Base-by-base conservation (phyloP, 768 basidiomycete genomes). In the Boletellus ananas region DNA sequence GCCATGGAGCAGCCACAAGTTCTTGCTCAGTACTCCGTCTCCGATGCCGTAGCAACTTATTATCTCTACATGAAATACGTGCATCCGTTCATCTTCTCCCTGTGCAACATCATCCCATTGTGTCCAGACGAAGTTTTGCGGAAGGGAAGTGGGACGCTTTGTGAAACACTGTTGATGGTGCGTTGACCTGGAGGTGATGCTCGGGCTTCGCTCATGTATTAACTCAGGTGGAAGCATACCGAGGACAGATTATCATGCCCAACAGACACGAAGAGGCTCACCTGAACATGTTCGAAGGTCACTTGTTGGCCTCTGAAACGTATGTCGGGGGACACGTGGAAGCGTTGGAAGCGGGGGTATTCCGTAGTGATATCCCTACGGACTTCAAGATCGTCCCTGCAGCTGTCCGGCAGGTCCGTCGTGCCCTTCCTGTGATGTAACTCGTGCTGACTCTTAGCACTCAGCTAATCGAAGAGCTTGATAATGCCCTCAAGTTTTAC, bases 11-110 rank as follows among this genome's bases (percentile, higher is more conserved):
- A 94, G 58, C 96, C 96, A 0, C 94, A 98, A 63, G 69, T 83
- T 2, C 81, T 99, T 16, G 95, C 96, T 0, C 91, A 94, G 63
- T 99, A 99, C 70, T 98, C 96, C 59, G 96, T 99, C 23, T 99
- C 96, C 67, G 96, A 99, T 78, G 96, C 96, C 0, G 96, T 98
- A 10, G 95, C 96, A n/a, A 99, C 96, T 1, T 98, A 99, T 68
- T 98, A 98, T 69, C 79, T 99, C 33, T 98, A 99, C 72, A 99
- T 98, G 96, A 99, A 98, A 94, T 99, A 99, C 61, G 94, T 99
- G 10, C 94, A 98, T 63, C 96, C 96, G 0, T 99, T 99, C 78
- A 91, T 99, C 55, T 99, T 99, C 74, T 98, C 96, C 9, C 72
- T 99, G 34, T 98, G 96, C 71, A 99, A 96, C 75, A 99, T 98